Percentiles rank a stretch among this genome's conserved stretches.
phyloP scores from a whole-genome alignment of 345 rosid species.

The Hibiscus mutabilis region DNA sequence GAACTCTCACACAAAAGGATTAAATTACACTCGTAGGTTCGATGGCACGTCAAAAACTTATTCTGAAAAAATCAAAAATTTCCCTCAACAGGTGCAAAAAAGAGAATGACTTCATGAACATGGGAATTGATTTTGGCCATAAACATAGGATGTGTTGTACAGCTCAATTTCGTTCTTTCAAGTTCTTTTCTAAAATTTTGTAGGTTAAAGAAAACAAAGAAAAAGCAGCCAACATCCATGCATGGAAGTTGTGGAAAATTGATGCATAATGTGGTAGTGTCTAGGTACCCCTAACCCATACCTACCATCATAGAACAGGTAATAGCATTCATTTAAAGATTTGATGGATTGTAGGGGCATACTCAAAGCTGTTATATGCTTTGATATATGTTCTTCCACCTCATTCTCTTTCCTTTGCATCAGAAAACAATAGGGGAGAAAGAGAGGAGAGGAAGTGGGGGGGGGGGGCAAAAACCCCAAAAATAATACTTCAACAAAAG shows the following conservation, averaged over 20 bases:
- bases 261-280: constrained; percentile 7
- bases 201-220: neutral
- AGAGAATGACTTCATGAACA: no score
- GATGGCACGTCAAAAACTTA: no score
- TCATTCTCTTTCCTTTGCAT: constrained; percentile 12
- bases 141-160: neutral
- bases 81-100: no score
- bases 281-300: constrained; percentile 23
- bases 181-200: neutral
- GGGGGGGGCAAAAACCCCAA: constrained; percentile 12
- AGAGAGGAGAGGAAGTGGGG: constrained; percentile 8
- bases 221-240: neutral
- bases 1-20: no score
- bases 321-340: constrained; percentile 2
- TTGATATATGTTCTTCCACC: constrained; percentile 16
- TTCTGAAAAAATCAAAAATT: no score
- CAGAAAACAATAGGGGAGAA: constrained; percentile 1
- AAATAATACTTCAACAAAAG: constrained; percentile 16
- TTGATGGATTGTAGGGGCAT: constrained; percentile 28
- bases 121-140: neutral
- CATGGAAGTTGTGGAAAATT: neutral
- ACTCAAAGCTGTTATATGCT: constrained; percentile 14
- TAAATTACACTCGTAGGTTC: no score
- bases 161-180: neutral
- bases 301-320: constrained; percentile 21